These are phyloP conservation scores for Brachypodium distachyon DNA, from an alignment of 202 grass and related monocot genomes.

Conservation along the genomic window DNA sequence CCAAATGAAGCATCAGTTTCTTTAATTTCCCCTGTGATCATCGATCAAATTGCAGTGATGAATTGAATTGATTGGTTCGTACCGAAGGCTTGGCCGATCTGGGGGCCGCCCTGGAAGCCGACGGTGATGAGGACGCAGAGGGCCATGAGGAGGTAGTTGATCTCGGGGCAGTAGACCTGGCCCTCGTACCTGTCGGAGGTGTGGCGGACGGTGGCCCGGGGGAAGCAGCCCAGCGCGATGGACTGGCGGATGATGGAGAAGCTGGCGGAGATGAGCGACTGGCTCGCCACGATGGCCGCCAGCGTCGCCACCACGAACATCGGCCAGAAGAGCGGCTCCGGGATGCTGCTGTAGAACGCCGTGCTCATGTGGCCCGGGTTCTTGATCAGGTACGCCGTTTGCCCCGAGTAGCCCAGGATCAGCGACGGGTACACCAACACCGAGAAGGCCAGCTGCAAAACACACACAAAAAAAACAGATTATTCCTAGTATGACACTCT, in stretches of 20 bases:
- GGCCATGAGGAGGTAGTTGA: conserved; percentile 56
- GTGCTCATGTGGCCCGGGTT: conserved; percentile 26
- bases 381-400: conserved; percentile 44
- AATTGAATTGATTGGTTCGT: no score
- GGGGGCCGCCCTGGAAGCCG: conserved; percentile 25
- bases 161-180: conserved; percentile 48
- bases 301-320: conserved; percentile 39
- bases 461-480: not conserved
- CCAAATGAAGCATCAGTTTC: no score
- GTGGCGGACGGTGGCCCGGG: conserved; percentile 24
- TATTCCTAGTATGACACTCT: no score
- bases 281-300: conserved; percentile 45
- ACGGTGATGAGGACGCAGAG: conserved; percentile 42
- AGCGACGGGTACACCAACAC: conserved; percentile 30
- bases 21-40: no score
- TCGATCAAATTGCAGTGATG: no score
- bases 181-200: conserved; percentile 43
- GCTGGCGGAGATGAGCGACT: conserved; percentile 40
- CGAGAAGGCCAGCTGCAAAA: conserved; percentile 26
- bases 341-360: conserved; percentile 49
- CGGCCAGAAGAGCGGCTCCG: conserved; percentile 35
- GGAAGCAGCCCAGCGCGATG: conserved; percentile 37
- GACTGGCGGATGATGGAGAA: conserved; percentile 65
- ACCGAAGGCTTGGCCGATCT: conserved; percentile 58
- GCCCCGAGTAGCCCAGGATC: conserved; percentile 29